These are phyloP conservation scores for Phlyctochytrium arcticum DNA, from an alignment of 192 early-diverging fungal genomes.

Conservation along the genomic window DNA sequence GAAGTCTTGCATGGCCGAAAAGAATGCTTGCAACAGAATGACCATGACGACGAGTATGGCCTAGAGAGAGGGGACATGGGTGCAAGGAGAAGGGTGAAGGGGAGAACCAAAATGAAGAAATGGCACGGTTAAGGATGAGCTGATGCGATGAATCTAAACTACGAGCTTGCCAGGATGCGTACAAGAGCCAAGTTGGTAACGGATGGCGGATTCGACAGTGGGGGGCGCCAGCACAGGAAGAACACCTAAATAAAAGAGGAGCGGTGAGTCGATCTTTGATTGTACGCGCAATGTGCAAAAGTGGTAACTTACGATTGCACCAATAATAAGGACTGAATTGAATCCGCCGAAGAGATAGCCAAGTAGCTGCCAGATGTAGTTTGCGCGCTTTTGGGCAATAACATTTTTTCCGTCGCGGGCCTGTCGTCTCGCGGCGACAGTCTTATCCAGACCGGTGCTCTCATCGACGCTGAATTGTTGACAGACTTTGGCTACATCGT, in stretches of 20 bases:
- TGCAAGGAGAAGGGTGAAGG: constrained; percentile 31
- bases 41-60: constrained; percentile 60
- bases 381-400: not conserved
- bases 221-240: not conserved
- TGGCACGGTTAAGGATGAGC: not conserved
- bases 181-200: not conserved
- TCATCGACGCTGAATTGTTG: constrained; percentile 19
- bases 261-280: not conserved
- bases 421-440: not conserved
- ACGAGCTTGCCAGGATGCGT: not conserved
- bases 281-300: not conserved
- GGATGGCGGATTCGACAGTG: not conserved
- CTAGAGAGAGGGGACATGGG: constrained; percentile 30
- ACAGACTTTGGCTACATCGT: too few species aligned
- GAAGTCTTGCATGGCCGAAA: constrained; percentile 70
- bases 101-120: not conserved
- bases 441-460: not conserved
- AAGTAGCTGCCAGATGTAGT: not conserved
- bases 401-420: not conserved
- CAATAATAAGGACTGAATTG: constrained; percentile 15
- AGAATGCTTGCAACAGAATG: constrained; percentile 62
- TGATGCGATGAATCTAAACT: not conserved
- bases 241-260: not conserved
- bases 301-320: not conserved
- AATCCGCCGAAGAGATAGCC: constrained; percentile 32